Evolutionary conservation across 2,329 filamentous ascomycete genomes (phyloP).

Genomic region (Cryoendolithus antarcticus): DNA sequence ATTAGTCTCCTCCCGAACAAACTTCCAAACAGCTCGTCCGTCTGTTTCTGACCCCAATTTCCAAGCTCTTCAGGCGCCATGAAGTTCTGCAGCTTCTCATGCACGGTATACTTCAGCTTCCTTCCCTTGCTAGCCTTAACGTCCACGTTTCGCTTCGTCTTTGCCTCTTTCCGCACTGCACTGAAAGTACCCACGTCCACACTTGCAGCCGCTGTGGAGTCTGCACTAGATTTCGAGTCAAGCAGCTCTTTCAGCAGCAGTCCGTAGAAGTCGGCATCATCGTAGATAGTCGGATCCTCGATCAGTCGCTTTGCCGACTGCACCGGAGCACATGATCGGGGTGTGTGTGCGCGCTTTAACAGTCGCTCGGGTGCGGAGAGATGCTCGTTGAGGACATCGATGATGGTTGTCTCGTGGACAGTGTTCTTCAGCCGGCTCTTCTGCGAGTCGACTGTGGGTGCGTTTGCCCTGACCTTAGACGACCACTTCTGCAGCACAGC

Average conservation of each 20-base stretch:
- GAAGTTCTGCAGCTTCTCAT: slow-evolving; percentile 96
- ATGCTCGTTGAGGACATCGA: slow-evolving; percentile 57
- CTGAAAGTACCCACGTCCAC: slow-evolving; percentile 21
- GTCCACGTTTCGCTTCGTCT: slow-evolving; percentile 77
- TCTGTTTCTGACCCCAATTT: slow-evolving; percentile 66
- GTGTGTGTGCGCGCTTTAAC: slow-evolving; percentile 54
- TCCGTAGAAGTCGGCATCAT: slow-evolving; percentile 93
- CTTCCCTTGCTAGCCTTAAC: slow-evolving; percentile 90
- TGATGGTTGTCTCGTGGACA: slow-evolving; percentile 51
- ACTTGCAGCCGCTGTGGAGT: slow-evolving; percentile 31
- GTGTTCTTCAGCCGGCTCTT: slow-evolving; percentile 48
- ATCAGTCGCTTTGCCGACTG: slow-evolving; percentile 38
- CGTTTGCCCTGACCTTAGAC: slow-evolving; percentile 50
- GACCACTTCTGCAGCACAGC: slow-evolving; percentile 84
- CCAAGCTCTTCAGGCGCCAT: slow-evolving; percentile 84
- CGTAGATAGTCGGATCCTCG: slow-evolving; percentile 59
- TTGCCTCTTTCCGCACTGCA: slow-evolving; percentile 55
- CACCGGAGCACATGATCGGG: slow-evolving; percentile 63
- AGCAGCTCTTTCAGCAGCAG: slow-evolving; percentile 84
- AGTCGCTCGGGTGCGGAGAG: slow-evolving; percentile 54
- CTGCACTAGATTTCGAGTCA: slow-evolving; percentile 61
- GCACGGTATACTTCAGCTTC: slow-evolving; percentile 86
- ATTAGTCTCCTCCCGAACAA: slow-evolving; percentile 35
- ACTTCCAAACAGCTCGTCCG: slow-evolving; percentile 49
- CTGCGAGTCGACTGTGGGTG: slow-evolving; percentile 43